Percentiles rank a stretch among this genome's conserved stretches.
Conservation (phyloP, 164 flowering plant species). For the Kalanchoe fedtschenkoi region DNA sequence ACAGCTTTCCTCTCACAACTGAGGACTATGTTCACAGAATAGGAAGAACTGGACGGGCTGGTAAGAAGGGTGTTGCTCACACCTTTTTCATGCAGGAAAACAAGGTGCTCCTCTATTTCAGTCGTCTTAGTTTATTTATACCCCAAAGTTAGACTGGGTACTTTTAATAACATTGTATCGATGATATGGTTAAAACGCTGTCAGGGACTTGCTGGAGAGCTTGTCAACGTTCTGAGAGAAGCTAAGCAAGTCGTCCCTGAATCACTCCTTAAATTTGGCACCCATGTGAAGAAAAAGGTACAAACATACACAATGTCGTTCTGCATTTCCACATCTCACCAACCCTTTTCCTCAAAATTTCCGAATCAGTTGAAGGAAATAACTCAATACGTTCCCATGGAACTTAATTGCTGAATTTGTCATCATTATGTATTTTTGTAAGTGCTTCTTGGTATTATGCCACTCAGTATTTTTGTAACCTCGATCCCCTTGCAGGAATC, state of each 20-base stretch:
- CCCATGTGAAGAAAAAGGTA: slow-evolving; percentile 98
- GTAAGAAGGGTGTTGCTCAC: slow-evolving; percentile 94
- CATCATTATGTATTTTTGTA: background rate
- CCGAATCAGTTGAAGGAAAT: background rate
- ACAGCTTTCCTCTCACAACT: slow-evolving; percentile 88
- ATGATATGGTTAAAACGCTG: slow-evolving; percentile 1
- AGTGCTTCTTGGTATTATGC: background rate
- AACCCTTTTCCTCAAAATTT: background rate
- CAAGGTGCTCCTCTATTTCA: slow-evolving; percentile 40
- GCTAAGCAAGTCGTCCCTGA: slow-evolving; percentile 80
- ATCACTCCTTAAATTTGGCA: slow-evolving; percentile 70
- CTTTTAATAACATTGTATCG: background rate
- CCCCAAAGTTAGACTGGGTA: background rate
- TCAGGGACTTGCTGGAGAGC: slow-evolving; percentile 93
- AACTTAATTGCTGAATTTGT: background rate
- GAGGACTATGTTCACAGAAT: slow-evolving; percentile 98
- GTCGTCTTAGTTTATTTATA: background rate
- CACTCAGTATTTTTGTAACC: background rate
- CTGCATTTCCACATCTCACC: too few relatives aligned
- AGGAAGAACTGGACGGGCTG: slow-evolving; percentile 98
- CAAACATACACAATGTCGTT: background rate
- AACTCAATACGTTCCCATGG: background rate
- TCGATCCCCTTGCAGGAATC: slow-evolving; percentile 58
- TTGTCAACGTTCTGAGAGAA: slow-evolving; percentile 89
- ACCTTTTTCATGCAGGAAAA: slow-evolving; percentile 88